Evolutionary conservation across 768 basidiomycete genomes (phyloP).

Genomic region (Phanerochaete sordida): DNA sequence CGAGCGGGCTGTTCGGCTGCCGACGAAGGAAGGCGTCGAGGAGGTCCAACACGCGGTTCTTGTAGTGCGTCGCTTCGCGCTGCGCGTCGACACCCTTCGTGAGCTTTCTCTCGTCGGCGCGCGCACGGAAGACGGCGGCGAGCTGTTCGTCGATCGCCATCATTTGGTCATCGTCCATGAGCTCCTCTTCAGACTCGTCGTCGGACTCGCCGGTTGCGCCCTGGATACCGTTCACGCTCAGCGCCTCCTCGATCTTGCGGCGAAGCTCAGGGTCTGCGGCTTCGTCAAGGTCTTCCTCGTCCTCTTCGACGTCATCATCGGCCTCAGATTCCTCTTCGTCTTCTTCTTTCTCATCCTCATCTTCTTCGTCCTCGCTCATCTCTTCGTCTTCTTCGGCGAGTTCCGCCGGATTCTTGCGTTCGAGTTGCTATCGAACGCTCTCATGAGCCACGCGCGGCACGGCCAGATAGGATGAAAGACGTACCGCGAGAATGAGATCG

Average conservation of each 20-base stretch:
- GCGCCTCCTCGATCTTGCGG: slow-evolving; percentile 59
- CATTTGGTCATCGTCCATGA: slow-evolving; percentile 98
- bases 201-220: slow-evolving; percentile 55
- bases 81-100: slow-evolving; percentile 77
- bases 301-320: slow-evolving; percentile 33
- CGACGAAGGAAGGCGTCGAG: slow-evolving; percentile 80
- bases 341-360: slow-evolving; percentile 31
- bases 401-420: slow-evolving; percentile 60
- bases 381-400: slow-evolving; percentile 32
- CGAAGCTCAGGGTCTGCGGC: slow-evolving; percentile 62
- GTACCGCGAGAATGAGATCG: slow-evolving; percentile 77
- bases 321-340: slow-evolving; percentile 33
- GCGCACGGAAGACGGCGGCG: slow-evolving; percentile 77
- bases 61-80: slow-evolving; percentile 92
- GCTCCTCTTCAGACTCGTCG: slow-evolving; percentile 57
- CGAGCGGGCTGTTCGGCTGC: slow-evolving; percentile 68
- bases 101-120: slow-evolving; percentile 54
- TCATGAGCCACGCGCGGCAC: slow-evolving; percentile 1
- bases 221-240: slow-evolving; percentile 56
- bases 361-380: slow-evolving; percentile 27
- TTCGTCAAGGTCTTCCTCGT: slow-evolving; percentile 40
- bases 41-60: slow-evolving; percentile 93
- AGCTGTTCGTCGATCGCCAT: slow-evolving; percentile 93
- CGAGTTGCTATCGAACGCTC: slow-evolving; percentile 65
- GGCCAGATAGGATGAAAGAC: slow-evolving; percentile 24